Evolutionary conservation across 306 rosid species (phyloP).

Genomic region (Cicer arietinum): DNA sequence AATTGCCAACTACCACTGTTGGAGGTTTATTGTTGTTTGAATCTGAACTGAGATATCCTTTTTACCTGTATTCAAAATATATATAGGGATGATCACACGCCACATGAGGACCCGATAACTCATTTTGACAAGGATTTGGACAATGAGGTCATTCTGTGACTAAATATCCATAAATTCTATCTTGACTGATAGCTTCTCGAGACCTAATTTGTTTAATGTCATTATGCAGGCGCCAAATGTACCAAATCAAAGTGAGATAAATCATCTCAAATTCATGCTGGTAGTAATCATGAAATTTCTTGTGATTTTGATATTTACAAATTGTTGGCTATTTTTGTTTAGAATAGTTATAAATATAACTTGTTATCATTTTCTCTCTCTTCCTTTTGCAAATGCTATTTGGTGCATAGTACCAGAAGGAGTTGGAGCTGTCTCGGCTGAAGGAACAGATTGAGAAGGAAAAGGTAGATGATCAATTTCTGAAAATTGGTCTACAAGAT

Average conservation of each 20-base stretch:
- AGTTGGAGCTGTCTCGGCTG: slow-evolving; percentile 74
- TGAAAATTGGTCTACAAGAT: slow-evolving; percentile 29
- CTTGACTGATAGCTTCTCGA: slow-evolving; percentile 36
- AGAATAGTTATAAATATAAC: slow-evolving; percentile 36
- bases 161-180: slow-evolving; percentile 24
- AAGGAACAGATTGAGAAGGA: slow-evolving; percentile 84
- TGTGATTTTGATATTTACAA: slow-evolving; percentile 33
- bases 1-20: slow-evolving; percentile 21
- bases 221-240: slow-evolving; percentile 57
- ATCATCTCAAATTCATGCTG: slow-evolving; percentile 82
- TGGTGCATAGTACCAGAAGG: slow-evolving; percentile 75
- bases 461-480: slow-evolving; percentile 63
- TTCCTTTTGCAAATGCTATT: slow-evolving; percentile 40
- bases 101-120: slow-evolving; percentile 53
- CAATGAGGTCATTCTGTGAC: slow-evolving; percentile 59
- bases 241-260: slow-evolving; percentile 65
- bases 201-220: slow-evolving; percentile 43
- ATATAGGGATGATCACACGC: slow-evolving; percentile 59
- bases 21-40: slow-evolving; percentile 26
- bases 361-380: slow-evolving; percentile 19
- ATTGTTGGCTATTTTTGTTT: slow-evolving; percentile 12
- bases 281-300: slow-evolving; percentile 54
- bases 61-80: slow-evolving; percentile 35
- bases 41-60: slow-evolving; percentile 35
- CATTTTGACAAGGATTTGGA: slow-evolving; percentile 49